Evolutionary conservation across 2,329 filamentous ascomycete genomes (phyloP), one percentile per base, ranked within the genome.

Genomic region (Lomentospora prolificans): DNA sequence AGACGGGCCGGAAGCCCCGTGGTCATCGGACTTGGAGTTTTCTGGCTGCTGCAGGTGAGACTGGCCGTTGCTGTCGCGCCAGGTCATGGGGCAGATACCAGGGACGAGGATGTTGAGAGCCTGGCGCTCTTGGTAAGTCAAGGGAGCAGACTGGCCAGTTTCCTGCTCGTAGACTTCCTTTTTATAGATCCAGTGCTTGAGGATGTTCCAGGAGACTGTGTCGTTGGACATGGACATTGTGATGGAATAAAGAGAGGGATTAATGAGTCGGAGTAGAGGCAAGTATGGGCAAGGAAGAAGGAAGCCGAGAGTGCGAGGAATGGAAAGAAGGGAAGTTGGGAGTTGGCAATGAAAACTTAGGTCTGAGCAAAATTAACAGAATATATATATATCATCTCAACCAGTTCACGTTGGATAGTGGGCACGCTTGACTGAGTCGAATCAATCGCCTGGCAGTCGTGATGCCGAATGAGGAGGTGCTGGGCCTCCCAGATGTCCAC

Each of bases 41-140:
- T n/a, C n/a, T n/a, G n/a, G n/a, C n/a, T n/a, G n/a, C n/a, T n/a
- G n/a, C n/a, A n/a, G n/a, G n/a, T n/a, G n/a, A n/a, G n/a, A n/a
- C n/a, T n/a, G n/a, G n/a, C n/a, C n/a, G n/a, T n/a, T n/a, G n/a
- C n/a, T n/a, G n/a, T n/a, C n/a, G n/a, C n/a, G n/a, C n/a, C n/a
- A n/a, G n/a, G n/a, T n/a, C n/a, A n/a, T 59, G 58, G 55, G 60
- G 22, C 58, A 63, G 9, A 25, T n/a, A 10, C 41, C 53, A 2
- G 62, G 59, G 54, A 72, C 65, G 50, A 81, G 66, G 4, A 69
- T 63, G 1, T 67, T 64, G 25, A 81, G 62, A 14, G 75, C 71
- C 39, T 66, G 63, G 8, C 66, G 63, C 61, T 80, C 69, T 3
- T 63, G 59, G 3, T 65, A 64, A 0, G 69, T 68, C 28, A 79